Percentiles rank a stretch among this genome's conserved stretches.
Conservation (phyloP, 2,329 filamentous ascomycete species). For the Fusarium proliferatum region DNA sequence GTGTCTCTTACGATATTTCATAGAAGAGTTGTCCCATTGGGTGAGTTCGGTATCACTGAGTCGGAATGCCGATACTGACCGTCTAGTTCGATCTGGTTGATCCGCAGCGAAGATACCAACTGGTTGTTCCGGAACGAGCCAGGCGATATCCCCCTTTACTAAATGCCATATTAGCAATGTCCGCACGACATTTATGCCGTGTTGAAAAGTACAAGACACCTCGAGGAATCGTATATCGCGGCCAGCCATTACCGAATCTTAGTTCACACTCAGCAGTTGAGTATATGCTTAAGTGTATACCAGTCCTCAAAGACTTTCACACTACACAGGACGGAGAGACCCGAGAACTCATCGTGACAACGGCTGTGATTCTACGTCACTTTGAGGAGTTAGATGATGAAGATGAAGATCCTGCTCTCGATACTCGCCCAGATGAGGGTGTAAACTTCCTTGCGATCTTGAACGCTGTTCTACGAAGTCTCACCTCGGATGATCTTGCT, state of each 20-base stretch:
- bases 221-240: conserved; percentile 18
- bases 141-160: conserved; percentile 25
- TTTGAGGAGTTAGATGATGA: conserved; percentile 40
- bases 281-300: conserved; percentile 38
- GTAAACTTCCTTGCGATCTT: conserved; percentile 36
- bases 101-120: conserved; percentile 16
- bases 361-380: conserved; percentile 26
- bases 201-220: conserved; percentile 16
- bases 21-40: conserved; percentile 34
- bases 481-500: conserved; percentile 24
- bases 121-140: conserved; percentile 31
- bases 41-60: neutral
- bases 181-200: conserved; percentile 20
- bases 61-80: rapidly evolving
- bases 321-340: conserved; percentile 28
- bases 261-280: conserved; percentile 26
- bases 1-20: conserved; percentile 33
- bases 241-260: conserved; percentile 17
- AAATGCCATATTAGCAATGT: conserved; percentile 34
- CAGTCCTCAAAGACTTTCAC: conserved; percentile 35
- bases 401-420: conserved; percentile 1
- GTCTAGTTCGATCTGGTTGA: conserved; percentile 33
- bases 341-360: conserved; percentile 28
- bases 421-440: neutral
- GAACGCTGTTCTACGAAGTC: conserved; percentile 31